These are phyloP conservation scores for Eutrema salsugineum DNA, from an alignment of 441 rosid species.

Conservation along the genomic window DNA sequence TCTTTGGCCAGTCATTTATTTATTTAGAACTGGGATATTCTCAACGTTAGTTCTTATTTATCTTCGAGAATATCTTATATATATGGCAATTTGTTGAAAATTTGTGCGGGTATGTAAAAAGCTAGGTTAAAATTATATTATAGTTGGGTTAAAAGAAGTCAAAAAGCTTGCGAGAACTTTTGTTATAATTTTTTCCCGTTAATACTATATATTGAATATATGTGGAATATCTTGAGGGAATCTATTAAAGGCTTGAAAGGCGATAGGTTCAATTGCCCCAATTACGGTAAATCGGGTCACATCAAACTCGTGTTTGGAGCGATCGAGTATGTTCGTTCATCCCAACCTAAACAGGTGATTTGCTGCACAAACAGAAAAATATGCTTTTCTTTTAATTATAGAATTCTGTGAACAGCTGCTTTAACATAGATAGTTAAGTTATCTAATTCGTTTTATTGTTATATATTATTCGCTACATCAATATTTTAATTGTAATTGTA, in stretches of 20 bases:
- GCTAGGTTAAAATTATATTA: neutral
- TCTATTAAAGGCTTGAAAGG: conserved; percentile 15
- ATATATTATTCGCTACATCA: neutral
- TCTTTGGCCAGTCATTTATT: neutral
- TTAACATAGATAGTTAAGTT: neutral
- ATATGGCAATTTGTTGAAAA: neutral
- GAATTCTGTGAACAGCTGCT: neutral
- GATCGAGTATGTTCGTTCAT: neutral
- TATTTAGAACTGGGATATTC: neutral
- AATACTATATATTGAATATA: neutral
- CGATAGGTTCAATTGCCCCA: conserved; percentile 4
- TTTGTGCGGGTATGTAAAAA: neutral
- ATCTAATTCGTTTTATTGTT: neutral
- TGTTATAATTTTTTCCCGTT: conserved; percentile 3
- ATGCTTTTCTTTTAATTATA: neutral
- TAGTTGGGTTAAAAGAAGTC: neutral
- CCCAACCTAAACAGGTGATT: neutral
- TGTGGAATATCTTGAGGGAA: conserved; percentile 1
- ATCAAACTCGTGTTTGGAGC: conserved; percentile 2
- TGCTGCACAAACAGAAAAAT: neutral
- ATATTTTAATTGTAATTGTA: neutral
- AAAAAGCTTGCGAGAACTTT: conserved; percentile 16
- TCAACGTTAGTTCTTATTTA: neutral
- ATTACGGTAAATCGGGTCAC: conserved; percentile 3
- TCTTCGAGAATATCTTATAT: neutral